Percentiles rank a stretch among this genome's conserved stretches.
Evolutionary conservation across 352 stramenopile species (phyloP).

Genomic region (Phytophthora sansomeana): DNA sequence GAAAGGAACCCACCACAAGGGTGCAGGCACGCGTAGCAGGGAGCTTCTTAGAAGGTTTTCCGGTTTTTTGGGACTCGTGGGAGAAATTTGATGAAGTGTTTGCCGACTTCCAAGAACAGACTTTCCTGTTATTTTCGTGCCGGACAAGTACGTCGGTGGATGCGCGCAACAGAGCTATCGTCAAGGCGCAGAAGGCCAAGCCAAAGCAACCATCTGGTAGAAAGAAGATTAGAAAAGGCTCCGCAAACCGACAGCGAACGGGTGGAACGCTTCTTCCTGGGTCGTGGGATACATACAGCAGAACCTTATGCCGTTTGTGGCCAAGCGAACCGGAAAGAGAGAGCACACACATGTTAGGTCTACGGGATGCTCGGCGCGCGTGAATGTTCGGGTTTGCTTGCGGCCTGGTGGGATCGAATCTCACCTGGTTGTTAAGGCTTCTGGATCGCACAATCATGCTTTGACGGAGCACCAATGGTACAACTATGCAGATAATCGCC

Average conservation of each 20-base stretch:
- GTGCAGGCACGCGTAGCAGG: neutral
- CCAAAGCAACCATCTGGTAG: too few relatives aligned
- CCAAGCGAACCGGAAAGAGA: too few relatives aligned
- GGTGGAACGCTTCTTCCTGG: slow-evolving; percentile 12
- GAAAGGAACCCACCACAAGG: too few relatives aligned
- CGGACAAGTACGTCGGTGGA: neutral
- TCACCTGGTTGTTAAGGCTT: slow-evolving; percentile 1
- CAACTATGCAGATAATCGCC: slow-evolving; percentile 12
- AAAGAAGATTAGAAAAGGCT: too few relatives aligned
- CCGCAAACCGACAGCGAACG: too few relatives aligned
- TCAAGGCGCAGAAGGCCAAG: too few relatives aligned
- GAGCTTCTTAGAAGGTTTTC: slow-evolving; percentile 3
- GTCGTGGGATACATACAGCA: slow-evolving; percentile 9
- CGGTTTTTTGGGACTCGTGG: neutral
- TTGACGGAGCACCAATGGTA: slow-evolving; percentile 7
- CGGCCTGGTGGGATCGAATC: neutral
- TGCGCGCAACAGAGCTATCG: slow-evolving; percentile 4
- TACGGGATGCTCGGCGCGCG: neutral
- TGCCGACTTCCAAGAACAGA: slow-evolving; percentile 2
- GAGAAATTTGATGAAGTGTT: neutral
- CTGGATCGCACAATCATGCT: slow-evolving; percentile 1
- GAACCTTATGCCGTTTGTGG: slow-evolving; percentile 2
- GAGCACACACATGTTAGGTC: too few relatives aligned
- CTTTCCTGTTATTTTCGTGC: slow-evolving; percentile 8
- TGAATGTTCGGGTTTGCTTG: slow-evolving; percentile 3